Evolutionary conservation across 441 rosid species (phyloP), one percentile per base, ranked within the genome.

Genomic region (Adansonia madagascariensis): DNA sequence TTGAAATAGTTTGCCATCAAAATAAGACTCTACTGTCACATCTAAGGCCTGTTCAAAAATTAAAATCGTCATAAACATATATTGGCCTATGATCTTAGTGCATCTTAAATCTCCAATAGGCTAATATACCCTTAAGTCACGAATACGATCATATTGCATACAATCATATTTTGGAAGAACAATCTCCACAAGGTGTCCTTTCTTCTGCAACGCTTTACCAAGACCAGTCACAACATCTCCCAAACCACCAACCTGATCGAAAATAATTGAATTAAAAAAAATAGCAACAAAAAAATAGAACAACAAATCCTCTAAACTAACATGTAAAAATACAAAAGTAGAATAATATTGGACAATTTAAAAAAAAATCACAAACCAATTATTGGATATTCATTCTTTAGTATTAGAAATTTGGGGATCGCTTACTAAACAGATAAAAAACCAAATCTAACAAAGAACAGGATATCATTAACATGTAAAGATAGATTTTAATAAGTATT

Each of bases 141-240:
- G 81, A 55, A 92, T 77, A n/a, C 87, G 92, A 72, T 90, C 97
- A 86, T 90, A 94, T 60, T 94, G 88, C 96, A 94, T 91, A 83
- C 98, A 96, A 79, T 96, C 99, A 78, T 96, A 96, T 78, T 96
- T 96, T 66, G 99, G 99, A 81, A 96, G 85, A 80, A 96, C 80
- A 80, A 96, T 85, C 87, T 96, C 99, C 78, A 92, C 94, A 79
- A 94, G 91, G 76, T 95, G 97, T 75, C 98, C 98, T 87, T 84
- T 90, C 91, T 90, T 90, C 85, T 95, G 99, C 69, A 95, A 80
- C 80, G 98, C 92, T 88, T 92, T 95, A 76, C 97, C 82, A 80
- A 95, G 97, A 81, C 98, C 99, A 64, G 97, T 85, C 78, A 95
- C 93, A 62, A 95, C 99, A 77, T 95, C 99, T 73, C 95, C 99